Base-by-base conservation (phyloP, 352 stramenopile species). In the Globisporangium okanoganense region DNA sequence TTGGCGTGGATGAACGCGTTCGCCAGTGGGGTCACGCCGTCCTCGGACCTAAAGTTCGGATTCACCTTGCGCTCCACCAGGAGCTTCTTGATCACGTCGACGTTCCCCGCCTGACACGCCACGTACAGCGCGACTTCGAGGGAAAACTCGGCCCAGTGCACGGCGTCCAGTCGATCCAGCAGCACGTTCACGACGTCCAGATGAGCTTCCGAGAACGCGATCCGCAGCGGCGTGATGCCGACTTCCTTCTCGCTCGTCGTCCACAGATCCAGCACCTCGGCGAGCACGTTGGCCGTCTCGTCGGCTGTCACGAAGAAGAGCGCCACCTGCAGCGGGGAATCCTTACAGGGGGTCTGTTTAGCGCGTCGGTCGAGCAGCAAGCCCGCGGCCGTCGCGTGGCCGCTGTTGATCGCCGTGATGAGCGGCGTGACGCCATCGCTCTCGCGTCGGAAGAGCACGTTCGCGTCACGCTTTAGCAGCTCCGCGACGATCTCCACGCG, bases 61-160 rank as follows among this genome's bases (percentile, higher is more conserved):
- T 35, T 25, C 43, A 52, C 41, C 16, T 52, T 31, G 9, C 56
- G 43, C 22, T 27, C 48, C 4, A 20, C 27, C 20, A 62, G 56
- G 13, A 62, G 27, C 13, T 54, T 54, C 41, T 31, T 35, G 10
- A 38, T 31, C 1, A 41, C 22, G 1, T 44, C 56, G n/a, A 48
- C 18, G 25, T 62, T 29, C 14, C 44, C 56, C 9, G 56, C 44
- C 22, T 62, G 56, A 7, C 40, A 51, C n/a, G 56, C 56, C 4
- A 62, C 29, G 10, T 47, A 53, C 29, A 62, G 3, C 31, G 56
- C 56, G 20, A 60, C 54, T 24, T 62, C 44, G 8, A 55, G 44
- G 8, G 56, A 53, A 7, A 48, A 27, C 20, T 33, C 44, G 24
- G 45, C 45, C 56, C 56, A 62, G 6, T 36, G 33, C 7, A 62